Evolutionary conservation across 116 monocot genomes (phyloP).

Genomic region (Thalassia testudinum): DNA sequence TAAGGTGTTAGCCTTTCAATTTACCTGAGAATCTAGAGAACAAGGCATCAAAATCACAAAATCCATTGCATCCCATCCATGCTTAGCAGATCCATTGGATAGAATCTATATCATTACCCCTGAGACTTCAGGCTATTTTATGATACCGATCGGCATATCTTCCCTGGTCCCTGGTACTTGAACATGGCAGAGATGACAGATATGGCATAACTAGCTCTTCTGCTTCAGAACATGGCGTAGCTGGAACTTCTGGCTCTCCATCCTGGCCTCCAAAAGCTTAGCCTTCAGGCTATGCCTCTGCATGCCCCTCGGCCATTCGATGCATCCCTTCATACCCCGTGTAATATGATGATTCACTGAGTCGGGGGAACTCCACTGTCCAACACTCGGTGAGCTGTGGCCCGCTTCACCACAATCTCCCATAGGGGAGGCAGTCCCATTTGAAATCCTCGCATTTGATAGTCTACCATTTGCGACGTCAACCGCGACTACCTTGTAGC

Average conservation of each 20-base stretch:
- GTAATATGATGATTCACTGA: constrained; percentile 35
- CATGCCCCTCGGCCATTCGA: constrained; percentile 51
- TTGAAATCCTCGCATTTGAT: constrained; percentile 35
- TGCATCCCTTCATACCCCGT: constrained; percentile 50
- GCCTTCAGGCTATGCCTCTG: constrained; percentile 72
- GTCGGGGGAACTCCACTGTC: constrained; percentile 63
- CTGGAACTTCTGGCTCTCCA: constrained; percentile 71
- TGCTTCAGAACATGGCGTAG: constrained; percentile 74
- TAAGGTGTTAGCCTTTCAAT: no score
- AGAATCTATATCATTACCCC: no score
- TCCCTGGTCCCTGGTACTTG: no score
- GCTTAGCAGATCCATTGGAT: no score
- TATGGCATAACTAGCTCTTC: constrained; percentile 26
- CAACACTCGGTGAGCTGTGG: constrained; percentile 27
- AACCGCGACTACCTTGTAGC: constrained; percentile 21
- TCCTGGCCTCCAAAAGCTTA: constrained; percentile 72
- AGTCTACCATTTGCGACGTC: constrained; percentile 30
- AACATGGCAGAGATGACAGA: no score
- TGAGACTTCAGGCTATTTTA: no score
- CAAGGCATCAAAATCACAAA: no score
- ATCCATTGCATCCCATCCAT: no score
- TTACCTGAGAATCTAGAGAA: no score
- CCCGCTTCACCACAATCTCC: constrained; percentile 21
- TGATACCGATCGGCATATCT: no score
- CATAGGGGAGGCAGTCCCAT: constrained; percentile 40